phyloP scores from a whole-genome alignment of 2,329 filamentous ascomycete genomes.

The Blumeriella jaapii region DNA sequence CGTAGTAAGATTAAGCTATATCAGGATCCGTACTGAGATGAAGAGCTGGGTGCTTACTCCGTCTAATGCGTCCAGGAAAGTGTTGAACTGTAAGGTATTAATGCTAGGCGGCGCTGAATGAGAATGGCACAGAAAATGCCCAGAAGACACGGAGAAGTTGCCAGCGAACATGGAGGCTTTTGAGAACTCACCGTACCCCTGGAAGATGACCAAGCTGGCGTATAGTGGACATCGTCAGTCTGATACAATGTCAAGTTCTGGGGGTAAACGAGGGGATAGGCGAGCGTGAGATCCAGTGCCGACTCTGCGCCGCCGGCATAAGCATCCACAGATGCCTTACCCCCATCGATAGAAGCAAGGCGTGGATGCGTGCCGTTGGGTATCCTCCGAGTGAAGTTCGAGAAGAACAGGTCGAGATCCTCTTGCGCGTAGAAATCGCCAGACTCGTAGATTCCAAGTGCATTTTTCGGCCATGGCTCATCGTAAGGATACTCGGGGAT shows the following conservation, averaged over 20 bases:
- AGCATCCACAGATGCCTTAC: conserved; percentile 9
- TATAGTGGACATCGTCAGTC: conserved; percentile 29
- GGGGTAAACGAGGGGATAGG: conserved; percentile 30
- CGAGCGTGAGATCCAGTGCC: conserved; percentile 29
- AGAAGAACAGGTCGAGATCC: conserved; percentile 28
- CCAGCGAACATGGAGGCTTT: no score
- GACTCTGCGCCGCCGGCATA: conserved; percentile 23
- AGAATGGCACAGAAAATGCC: no score
- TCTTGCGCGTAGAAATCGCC: conserved; percentile 28
- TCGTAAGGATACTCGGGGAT: conserved; percentile 10
- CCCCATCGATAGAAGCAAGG: conserved; percentile 26
- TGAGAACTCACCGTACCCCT: no score
- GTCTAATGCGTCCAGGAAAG: conserved; percentile 35
- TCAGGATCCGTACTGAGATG: neutral
- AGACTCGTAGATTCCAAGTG: conserved; percentile 29
- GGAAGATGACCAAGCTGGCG: conserved; percentile 26
- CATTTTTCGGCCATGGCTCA: conserved; percentile 21
- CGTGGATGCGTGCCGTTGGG: conserved; percentile 25
- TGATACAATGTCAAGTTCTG: conserved; percentile 30
- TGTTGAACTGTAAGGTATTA: no score
- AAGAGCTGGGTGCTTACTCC: conserved; percentile 17
- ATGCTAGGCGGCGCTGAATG: no score
- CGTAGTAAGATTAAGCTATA: conserved; percentile 12
- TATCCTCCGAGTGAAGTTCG: conserved; percentile 20
- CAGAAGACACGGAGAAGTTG: no score